Percentiles rank a stretch among this genome's conserved stretches.
Evolutionary conservation across 768 basidiomycete species (phyloP).

Genomic region (Serendipita indica): DNA sequence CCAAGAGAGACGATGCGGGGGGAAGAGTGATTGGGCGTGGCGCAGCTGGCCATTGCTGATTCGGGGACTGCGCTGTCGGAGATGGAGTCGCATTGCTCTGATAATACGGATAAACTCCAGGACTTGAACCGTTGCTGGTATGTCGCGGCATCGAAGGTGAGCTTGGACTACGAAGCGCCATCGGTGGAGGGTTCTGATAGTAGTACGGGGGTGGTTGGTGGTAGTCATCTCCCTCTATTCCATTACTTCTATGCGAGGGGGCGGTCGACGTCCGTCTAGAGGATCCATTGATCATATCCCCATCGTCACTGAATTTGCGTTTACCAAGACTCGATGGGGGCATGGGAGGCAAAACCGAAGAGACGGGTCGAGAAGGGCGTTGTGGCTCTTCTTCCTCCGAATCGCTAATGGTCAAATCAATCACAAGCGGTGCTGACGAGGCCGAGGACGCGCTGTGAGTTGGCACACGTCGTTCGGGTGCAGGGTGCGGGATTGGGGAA

Average conservation of each 20-base stretch:
- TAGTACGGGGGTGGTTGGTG: neutral
- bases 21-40: neutral
- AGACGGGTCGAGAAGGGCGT: conserved; percentile 19
- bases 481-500: conserved; percentile 21
- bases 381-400: conserved; percentile 50
- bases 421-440: conserved; percentile 37
- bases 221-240: neutral
- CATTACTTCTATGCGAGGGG: neutral
- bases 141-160: neutral
- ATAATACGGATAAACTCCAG: neutral
- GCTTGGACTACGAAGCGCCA: neutral
- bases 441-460: conserved; percentile 14
- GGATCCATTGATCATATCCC: neutral
- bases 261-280: conserved; percentile 1
- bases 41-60: neutral
- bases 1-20: neutral
- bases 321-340: neutral
- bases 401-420: conserved; percentile 65
- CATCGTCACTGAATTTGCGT: conserved; percentile 2
- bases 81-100: neutral
- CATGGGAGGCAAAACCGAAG: neutral
- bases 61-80: neutral
- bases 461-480: neutral
- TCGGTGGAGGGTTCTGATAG: neutral
- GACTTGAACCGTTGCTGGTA: neutral